These are phyloP conservation scores for Nidula niveotomentosa DNA, from an alignment of 1,284 basidiomycete species.

Conservation along the genomic window DNA sequence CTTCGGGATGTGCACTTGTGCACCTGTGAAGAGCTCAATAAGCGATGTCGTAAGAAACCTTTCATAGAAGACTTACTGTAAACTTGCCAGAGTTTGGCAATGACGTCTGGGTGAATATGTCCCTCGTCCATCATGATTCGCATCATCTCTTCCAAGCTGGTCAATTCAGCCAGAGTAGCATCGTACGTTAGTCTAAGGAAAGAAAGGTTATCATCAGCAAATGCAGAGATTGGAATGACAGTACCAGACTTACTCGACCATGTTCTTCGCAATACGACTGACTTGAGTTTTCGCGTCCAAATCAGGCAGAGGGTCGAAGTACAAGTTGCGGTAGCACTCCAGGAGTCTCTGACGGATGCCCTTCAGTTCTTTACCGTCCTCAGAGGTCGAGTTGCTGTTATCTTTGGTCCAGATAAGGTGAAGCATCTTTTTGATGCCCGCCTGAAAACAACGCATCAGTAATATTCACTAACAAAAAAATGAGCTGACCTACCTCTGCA, in stretches of 20 bases:
- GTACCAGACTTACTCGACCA: slow-evolving; percentile 78
- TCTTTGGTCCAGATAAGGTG: slow-evolving; percentile 99
- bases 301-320: slow-evolving; percentile 80
- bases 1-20: slow-evolving; percentile 72
- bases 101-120: slow-evolving; percentile 82
- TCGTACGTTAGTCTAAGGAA: slow-evolving; percentile 77
- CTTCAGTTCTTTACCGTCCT: slow-evolving; percentile 87
- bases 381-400: slow-evolving; percentile 76
- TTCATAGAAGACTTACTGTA: slow-evolving; percentile 66
- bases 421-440: slow-evolving; percentile 93
- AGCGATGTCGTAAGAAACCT: not conserved
- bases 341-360: slow-evolving; percentile 86
- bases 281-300: slow-evolving; percentile 85
- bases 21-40: slow-evolving; percentile 44
- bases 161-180: slow-evolving; percentile 93
- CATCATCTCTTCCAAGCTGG: slow-evolving; percentile 96
- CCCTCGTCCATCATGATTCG: slow-evolving; percentile 90
- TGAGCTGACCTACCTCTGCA: slow-evolving; percentile 55
- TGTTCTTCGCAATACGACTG: slow-evolving; percentile 95
- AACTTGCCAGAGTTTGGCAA: slow-evolving; percentile 93
- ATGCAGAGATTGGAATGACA: slow-evolving; percentile 1
- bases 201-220: slow-evolving; percentile 4
- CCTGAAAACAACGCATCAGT: slow-evolving; percentile 34
- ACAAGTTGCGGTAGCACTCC: slow-evolving; percentile 88
- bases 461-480: not conserved